Evolutionary conservation across 1,139 yeast species (phyloP), one percentile per base, ranked within the genome.

Genomic region (Kurtzmaniella quercitrusa): DNA sequence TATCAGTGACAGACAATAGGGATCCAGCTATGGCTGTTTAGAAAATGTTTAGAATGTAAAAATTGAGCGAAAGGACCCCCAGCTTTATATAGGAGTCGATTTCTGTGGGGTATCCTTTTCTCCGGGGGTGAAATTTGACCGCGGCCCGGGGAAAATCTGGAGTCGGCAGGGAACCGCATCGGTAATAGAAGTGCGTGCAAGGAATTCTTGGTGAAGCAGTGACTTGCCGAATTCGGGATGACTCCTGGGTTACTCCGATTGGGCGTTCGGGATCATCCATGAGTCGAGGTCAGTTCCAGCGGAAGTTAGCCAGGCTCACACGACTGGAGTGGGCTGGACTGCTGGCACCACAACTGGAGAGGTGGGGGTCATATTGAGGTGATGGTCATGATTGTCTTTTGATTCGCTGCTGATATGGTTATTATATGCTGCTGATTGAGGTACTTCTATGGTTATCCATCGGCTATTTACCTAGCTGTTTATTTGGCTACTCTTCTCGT

Each of bases 51-150:
- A 8, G 37, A 31, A 10, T 15, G 31, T 27, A 27, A 23, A 34
- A 7, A 11, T 39, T 39, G 11, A 15, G 12, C 24, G 23, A 36
- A 41, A 10, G 14, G 25, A 19, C 15, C n/a, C 12, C 12, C 41
- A 31, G 11, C 16, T n/a, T 41, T 45, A 40, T 43, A 45, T 41
- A 45, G 8, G 10, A 31, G 12, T 11, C 27, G 37, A 44, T 44
- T 38, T 36, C 33, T 41, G 46, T 41, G 48, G 48, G 39, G 42
- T 43, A 37, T 51, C 56, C 56, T 41, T 50, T 51, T 41, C 42
- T 44, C 56, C 56, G 56, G 48, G 49, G 48, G 5, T 24, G 18
- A 9, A 10, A 6, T 8, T 12, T 38, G 43, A 25, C 42, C 45
- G 45, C 45, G 45, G 45, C 43, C 38, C 45, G 44, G 45, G 45